These are phyloP conservation scores for Byssoonygena ceratinophila DNA, from an alignment of 2,329 filamentous ascomycete species.

Conservation along the genomic window DNA sequence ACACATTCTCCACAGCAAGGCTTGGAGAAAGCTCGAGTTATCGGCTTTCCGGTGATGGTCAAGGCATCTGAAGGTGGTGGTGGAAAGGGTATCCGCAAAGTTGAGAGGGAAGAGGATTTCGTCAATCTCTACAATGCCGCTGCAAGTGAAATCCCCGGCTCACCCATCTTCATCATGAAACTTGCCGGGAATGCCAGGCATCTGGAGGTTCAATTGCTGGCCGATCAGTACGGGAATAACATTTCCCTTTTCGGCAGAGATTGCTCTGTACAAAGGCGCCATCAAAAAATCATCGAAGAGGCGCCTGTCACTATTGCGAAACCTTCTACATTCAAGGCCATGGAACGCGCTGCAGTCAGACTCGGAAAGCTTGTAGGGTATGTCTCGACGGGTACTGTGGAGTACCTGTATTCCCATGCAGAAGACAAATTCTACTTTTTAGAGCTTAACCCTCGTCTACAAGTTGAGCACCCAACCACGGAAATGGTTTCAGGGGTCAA, in stretches of 20 bases:
- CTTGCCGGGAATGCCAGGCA: conserved; percentile 90
- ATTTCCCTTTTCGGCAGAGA: conserved; percentile 98
- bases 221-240: conserved; percentile 99
- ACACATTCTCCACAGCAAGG: conserved; percentile 84
- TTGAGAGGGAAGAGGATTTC: conserved; percentile 73
- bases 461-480: conserved; percentile 98
- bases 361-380: conserved; percentile 91
- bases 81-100: conserved; percentile 98
- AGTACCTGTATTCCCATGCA: conserved; percentile 95
- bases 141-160: conserved; percentile 93
- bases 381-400: conserved; percentile 95
- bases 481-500: conserved; percentile 99
- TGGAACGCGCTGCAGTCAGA: conserved; percentile 94
- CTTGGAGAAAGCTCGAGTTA: conserved; percentile 71
- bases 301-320: conserved; percentile 95
- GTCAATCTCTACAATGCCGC: conserved; percentile 84
- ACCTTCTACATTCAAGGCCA: conserved; percentile 75
- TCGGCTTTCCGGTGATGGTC: conserved; percentile 99
- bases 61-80: conserved; percentile 99
- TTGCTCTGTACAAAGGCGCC: conserved; percentile 93
- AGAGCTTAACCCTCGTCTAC: conserved; percentile 95
- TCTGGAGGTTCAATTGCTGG: conserved; percentile 92
- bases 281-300: conserved; percentile 99
- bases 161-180: conserved; percentile 99
- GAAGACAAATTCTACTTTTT: conserved; percentile 99